These are phyloP conservation scores for Penicillium griseofulvum DNA, from an alignment of 2,329 filamentous ascomycete genomes.

Conservation along the genomic window DNA sequence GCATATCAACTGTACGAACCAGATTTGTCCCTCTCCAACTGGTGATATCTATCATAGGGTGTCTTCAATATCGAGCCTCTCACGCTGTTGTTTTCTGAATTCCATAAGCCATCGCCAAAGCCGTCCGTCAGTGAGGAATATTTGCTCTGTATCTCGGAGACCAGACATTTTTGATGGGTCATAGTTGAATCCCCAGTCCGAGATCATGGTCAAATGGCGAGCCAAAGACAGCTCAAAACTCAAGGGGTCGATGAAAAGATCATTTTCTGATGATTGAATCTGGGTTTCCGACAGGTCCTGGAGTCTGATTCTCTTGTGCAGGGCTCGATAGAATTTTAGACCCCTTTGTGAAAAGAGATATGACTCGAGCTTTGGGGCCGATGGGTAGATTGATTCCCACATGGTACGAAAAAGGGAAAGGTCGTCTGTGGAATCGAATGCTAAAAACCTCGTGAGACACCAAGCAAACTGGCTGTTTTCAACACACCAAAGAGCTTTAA, in stretches of 20 bases:
- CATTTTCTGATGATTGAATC: not conserved
- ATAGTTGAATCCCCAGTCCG: not conserved
- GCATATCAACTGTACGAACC: not conserved
- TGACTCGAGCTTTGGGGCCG: not conserved
- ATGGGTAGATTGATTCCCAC: not conserved
- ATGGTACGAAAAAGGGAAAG: not conserved
- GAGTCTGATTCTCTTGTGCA: not conserved
- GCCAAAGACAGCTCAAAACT: not conserved
- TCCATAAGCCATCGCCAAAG: not conserved
- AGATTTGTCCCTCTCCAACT: not conserved
- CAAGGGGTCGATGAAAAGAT: not conserved
- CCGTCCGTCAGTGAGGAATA: not conserved
- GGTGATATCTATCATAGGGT: not conserved
- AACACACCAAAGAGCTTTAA: not conserved
- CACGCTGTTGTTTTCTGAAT: not conserved
- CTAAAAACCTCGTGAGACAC: not conserved
- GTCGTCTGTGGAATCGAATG: not conserved
- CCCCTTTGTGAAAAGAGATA: not conserved
- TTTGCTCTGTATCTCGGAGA: not conserved
- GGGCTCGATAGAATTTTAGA: not conserved
- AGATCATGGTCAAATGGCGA: not conserved
- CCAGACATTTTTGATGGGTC: not conserved
- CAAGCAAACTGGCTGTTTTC: not conserved
- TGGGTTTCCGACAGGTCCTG: not conserved
- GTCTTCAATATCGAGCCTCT: not conserved